Conservation (phyloP, 768 basidiomycete species). For the Agrocybe praecox region DNA sequence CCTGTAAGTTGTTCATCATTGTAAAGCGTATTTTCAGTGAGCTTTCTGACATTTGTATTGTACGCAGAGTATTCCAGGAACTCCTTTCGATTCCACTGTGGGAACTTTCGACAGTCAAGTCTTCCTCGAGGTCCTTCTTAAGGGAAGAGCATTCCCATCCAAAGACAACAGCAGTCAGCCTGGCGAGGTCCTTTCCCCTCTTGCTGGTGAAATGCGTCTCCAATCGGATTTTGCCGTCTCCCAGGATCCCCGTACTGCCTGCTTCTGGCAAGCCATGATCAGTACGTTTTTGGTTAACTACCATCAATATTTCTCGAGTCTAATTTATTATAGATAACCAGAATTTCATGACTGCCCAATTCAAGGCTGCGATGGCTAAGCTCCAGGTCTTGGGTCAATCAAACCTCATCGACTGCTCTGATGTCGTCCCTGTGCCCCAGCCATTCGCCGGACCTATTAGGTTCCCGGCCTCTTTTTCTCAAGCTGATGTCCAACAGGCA, state of each 20-base stretch:
- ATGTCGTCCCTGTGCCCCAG: slow-evolving; percentile 19
- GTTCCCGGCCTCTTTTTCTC: slow-evolving; percentile 20
- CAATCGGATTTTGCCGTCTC: background rate
- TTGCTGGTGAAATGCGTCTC: background rate
- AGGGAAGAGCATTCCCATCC: background rate
- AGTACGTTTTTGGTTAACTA: background rate
- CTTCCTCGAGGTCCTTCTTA: slow-evolving; percentile 1
- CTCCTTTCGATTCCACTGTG: background rate
- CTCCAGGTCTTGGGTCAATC: slow-evolving; percentile 1
- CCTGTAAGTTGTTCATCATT: background rate
- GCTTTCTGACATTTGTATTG: background rate
- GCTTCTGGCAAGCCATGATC: slow-evolving; percentile 1
- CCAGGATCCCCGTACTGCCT: background rate
- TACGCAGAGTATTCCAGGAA: background rate
- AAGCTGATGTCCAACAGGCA: slow-evolving; percentile 11
- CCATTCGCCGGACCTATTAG: slow-evolving; percentile 14
- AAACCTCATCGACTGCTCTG: slow-evolving; percentile 34
- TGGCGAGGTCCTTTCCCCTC: background rate
- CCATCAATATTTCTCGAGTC: background rate
- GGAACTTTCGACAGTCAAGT: background rate
- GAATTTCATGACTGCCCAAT: background rate
- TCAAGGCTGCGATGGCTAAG: background rate
- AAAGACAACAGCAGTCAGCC: background rate
- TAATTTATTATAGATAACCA: background rate
- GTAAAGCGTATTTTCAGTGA: background rate